These are phyloP conservation scores for Candida silvicultrix DNA, from an alignment of 805 yeast genomes.

Conservation along the genomic window DNA sequence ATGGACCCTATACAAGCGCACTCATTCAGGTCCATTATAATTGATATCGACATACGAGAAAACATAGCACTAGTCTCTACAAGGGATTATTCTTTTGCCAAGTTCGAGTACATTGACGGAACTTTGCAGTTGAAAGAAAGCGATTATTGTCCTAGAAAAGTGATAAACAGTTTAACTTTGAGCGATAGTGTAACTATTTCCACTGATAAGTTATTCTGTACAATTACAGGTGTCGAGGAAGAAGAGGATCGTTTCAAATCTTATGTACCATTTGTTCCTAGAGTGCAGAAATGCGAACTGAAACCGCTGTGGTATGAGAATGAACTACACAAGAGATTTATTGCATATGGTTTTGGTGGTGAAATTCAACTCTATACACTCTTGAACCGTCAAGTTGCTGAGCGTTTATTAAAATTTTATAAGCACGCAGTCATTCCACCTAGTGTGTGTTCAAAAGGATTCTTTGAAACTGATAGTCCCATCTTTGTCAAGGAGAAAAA, in stretches of 20 bases:
- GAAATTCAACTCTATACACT: conserved; percentile 25
- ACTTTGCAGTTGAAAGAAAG: conserved; percentile 7
- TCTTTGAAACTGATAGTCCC: conserved; percentile 14
- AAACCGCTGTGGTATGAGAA: conserved; percentile 26
- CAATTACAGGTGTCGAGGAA: conserved; percentile 8
- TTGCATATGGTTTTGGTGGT: conserved; percentile 31
- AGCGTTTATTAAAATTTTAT: conserved; percentile 1
- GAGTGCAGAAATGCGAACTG: conserved; percentile 22
- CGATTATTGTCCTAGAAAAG: conserved; percentile 17
- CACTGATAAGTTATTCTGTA: conserved; percentile 17
- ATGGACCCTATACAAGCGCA: conserved; percentile 7
- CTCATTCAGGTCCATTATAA: conserved; percentile 8
- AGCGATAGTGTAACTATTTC: conserved; percentile 9
- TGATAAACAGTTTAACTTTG: conserved; percentile 11
- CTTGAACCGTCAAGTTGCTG: conserved; percentile 5
- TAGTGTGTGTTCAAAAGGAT: conserved; percentile 16
- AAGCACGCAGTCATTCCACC: neutral
- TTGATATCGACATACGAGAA: conserved; percentile 18
- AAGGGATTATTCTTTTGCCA: conserved; percentile 21
- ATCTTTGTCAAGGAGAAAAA: conserved; percentile 11
- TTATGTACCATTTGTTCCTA: conserved; percentile 26
- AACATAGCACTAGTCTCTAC: conserved; percentile 22
- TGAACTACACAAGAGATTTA: conserved; percentile 11
- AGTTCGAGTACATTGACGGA: conserved; percentile 12
- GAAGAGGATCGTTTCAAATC: conserved; percentile 11